Conservation (phyloP, 2,329 filamentous ascomycete species). For the Aspergillus jensenii region DNA sequence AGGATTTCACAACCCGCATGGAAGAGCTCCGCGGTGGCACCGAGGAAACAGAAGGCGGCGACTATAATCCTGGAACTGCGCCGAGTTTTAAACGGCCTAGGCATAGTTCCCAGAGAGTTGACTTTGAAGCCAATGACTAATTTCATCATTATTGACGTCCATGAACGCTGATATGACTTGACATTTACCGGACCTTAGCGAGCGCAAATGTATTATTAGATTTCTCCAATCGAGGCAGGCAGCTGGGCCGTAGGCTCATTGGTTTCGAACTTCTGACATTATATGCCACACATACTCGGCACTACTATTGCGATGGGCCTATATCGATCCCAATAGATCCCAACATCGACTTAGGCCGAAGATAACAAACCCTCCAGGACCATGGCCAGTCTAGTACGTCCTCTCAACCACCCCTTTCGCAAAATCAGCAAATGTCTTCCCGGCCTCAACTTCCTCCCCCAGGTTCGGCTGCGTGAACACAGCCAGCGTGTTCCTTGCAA, state of each 20-base stretch:
- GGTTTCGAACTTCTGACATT: background rate
- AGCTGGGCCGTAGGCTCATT: background rate
- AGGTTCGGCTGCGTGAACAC: conserved; percentile 97
- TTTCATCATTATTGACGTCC: background rate
- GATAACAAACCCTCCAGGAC: background rate
- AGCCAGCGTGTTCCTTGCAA: conserved; percentile 84
- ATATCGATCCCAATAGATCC: background rate
- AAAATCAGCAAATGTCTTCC: conserved; percentile 72
- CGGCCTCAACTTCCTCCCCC: conserved; percentile 67
- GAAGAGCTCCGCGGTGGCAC: conserved; percentile 26
- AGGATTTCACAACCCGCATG: conserved; percentile 16
- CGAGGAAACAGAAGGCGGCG: conserved; percentile 27
- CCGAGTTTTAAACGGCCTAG: conserved; percentile 21
- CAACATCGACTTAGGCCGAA: background rate
- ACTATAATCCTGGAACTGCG: conserved; percentile 22
- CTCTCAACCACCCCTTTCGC: conserved; percentile 77
- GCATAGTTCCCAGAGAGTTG: background rate
- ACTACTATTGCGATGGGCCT: background rate
- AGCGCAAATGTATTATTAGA: background rate
- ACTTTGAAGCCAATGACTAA: background rate
- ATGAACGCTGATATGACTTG: background rate
- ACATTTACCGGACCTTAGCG: background rate
- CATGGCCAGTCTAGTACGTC: conserved; percentile 46
- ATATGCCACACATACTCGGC: background rate
- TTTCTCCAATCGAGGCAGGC: background rate